These are phyloP conservation scores for Aschersonia sp. DNA, from an alignment of 2,329 filamentous ascomycete species.

Conservation along the genomic window DNA sequence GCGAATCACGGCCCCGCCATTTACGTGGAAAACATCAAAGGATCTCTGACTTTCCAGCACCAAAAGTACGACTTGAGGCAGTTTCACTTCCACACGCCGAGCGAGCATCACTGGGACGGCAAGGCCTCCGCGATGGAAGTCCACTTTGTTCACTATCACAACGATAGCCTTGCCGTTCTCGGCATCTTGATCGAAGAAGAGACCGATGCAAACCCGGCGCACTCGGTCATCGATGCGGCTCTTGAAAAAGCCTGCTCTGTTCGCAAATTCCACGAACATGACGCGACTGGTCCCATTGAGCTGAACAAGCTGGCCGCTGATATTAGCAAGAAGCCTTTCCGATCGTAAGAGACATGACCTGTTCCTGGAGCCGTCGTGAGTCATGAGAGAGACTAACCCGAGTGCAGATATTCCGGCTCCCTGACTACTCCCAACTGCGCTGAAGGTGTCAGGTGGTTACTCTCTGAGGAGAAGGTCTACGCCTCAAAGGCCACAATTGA, in stretches of 20 bases:
- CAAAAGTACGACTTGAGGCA: background rate
- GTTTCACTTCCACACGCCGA: background rate
- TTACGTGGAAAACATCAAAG: background rate
- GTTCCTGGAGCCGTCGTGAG: too few relatives aligned
- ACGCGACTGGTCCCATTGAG: background rate
- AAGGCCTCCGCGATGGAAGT: background rate
- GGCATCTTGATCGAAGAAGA: background rate
- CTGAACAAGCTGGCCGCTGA: background rate
- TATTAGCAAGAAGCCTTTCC: background rate
- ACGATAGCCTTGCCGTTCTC: background rate
- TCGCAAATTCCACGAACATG: background rate
- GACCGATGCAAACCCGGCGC: background rate
- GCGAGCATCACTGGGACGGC: background rate
- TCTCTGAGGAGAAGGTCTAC: constrained; percentile 30
- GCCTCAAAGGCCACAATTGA: constrained; percentile 34
- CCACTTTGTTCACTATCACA: background rate
- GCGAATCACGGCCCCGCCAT: background rate
- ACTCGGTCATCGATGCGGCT: background rate
- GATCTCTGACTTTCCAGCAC: background rate
- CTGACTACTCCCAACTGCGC: constrained; percentile 49
- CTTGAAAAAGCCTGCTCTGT: background rate
- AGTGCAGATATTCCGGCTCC: constrained; percentile 38
- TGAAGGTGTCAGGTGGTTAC: constrained; percentile 39
- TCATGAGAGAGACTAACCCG: too few relatives aligned
- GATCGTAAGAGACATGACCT: background rate